Conservation (phyloP, 805 yeast genomes). For the Nakazawaea pomicola region DNA sequence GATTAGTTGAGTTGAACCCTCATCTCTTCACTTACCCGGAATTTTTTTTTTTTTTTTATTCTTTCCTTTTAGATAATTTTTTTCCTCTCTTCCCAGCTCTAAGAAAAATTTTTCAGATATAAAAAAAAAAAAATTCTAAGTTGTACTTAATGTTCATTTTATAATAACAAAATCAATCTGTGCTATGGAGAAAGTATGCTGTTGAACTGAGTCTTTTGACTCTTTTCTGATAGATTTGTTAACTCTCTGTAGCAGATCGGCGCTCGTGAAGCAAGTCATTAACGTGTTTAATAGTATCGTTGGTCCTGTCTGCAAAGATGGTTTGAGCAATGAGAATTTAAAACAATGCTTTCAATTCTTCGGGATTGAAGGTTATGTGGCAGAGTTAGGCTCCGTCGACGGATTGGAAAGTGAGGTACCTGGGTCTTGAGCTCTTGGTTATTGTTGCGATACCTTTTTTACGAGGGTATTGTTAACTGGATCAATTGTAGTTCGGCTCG, state of each 20-base stretch:
- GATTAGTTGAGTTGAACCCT: conserved; percentile 11
- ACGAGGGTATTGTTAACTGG: conserved; percentile 15
- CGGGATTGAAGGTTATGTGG: conserved; percentile 39
- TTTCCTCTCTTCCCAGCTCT: conserved; percentile 8
- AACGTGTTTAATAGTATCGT: conserved; percentile 24
- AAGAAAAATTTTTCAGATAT: conserved; percentile 4
- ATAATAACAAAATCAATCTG: conserved; percentile 37
- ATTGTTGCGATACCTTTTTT: conserved; percentile 13
- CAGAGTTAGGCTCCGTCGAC: conserved; percentile 96
- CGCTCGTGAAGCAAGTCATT: conserved; percentile 65
- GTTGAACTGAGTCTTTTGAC: conserved; percentile 13
- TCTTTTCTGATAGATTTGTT: conserved; percentile 16
- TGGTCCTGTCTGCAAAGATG: conserved; percentile 24
- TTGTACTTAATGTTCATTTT: conserved; percentile 11
- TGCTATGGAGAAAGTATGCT: conserved; percentile 44
- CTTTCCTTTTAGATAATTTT: conserved; percentile 1
- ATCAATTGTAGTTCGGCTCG: conserved; percentile 61
- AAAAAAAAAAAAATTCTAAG: conserved; percentile 5
- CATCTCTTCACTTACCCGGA: conserved; percentile 10
- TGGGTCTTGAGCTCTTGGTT: conserved; percentile 54
- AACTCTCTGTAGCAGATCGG: conserved; percentile 48
- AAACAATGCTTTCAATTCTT: conserved; percentile 20
- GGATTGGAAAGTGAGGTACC: conserved; percentile 71
- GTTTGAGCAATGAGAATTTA: conserved; percentile 30
- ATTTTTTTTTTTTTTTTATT: conserved; percentile 12